phyloP scores from a whole-genome alignment of 768 basidiomycete species.

The Mycena vitilis region DNA sequence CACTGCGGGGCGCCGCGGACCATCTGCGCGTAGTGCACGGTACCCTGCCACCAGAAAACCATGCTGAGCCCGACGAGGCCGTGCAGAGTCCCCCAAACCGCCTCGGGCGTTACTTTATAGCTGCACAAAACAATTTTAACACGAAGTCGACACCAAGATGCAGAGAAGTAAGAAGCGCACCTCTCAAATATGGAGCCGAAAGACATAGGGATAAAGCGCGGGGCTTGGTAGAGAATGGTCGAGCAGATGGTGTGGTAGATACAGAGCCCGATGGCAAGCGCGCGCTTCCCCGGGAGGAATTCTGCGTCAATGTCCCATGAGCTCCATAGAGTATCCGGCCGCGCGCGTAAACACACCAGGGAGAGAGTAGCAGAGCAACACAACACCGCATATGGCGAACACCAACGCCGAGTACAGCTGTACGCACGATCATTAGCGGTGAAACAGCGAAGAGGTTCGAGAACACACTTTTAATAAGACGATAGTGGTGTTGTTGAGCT shows the following conservation, averaged over 20 bases:
- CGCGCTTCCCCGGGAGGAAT: constrained; percentile 88
- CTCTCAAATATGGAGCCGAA: constrained; percentile 71
- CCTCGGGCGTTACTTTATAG: constrained; percentile 75
- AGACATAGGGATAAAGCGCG: constrained; percentile 81
- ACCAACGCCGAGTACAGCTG: constrained; percentile 75
- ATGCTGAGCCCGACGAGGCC: constrained; percentile 78
- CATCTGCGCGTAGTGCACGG: constrained; percentile 63
- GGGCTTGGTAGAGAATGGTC: constrained; percentile 79
- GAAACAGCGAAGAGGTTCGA: neutral
- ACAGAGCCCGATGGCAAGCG: constrained; percentile 79
- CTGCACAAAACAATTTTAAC: constrained; percentile 44
- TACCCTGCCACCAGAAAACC: constrained; percentile 87
- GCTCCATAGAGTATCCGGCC: neutral
- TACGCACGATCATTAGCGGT: neutral
- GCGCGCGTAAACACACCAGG: constrained; percentile 65
- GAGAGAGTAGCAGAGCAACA: constrained; percentile 73
- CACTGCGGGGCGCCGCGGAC: constrained; percentile 44
- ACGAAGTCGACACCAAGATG: neutral
- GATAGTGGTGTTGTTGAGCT: constrained; percentile 85
- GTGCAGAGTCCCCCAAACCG: constrained; percentile 78
- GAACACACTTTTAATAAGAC: constrained; percentile 77
- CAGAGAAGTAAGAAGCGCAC: constrained; percentile 55
- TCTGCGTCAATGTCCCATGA: constrained; percentile 53
- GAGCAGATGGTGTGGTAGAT: constrained; percentile 81
- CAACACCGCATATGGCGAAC: constrained; percentile 68